Percentiles rank a stretch among this genome's conserved stretches.
Evolutionary conservation across 805 yeast species (phyloP).

Genomic region (Metahyphopichia silvanorum): DNA sequence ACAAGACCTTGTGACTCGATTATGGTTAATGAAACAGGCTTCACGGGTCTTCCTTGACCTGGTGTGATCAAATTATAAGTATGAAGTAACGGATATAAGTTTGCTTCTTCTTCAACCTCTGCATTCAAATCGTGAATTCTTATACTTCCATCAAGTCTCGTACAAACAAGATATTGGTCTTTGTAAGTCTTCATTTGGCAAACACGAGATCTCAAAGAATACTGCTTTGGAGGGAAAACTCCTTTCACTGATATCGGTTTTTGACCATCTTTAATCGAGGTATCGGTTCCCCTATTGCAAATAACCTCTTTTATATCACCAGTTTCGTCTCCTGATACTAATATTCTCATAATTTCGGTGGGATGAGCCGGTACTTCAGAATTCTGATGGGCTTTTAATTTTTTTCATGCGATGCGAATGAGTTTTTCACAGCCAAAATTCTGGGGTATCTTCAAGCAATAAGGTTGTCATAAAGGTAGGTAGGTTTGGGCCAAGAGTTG

Average conservation of each 20-base stretch:
- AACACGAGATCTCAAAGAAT: constrained; percentile 31
- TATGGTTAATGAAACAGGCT: constrained; percentile 30
- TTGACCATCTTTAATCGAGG: constrained; percentile 63
- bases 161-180: constrained; percentile 34
- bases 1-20: constrained; percentile 27
- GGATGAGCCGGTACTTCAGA: too few species aligned
- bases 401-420: constrained; percentile 1
- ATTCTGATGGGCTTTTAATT: not conserved
- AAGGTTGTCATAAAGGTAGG: too few species aligned
- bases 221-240: constrained; percentile 24
- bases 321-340: constrained; percentile 64
- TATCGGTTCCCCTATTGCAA: constrained; percentile 71
- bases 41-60: constrained; percentile 14
- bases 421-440: constrained; percentile 2
- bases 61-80: constrained; percentile 20
- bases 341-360: constrained; percentile 48
- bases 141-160: constrained; percentile 42
- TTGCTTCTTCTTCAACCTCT: constrained; percentile 30
- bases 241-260: constrained; percentile 59
- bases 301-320: constrained; percentile 64
- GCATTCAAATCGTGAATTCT: constrained; percentile 33
- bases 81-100: constrained; percentile 36
- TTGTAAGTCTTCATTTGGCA: constrained; percentile 27
- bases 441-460: too few species aligned
- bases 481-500: too few species aligned